Percentiles rank a stretch among this genome's conserved stretches.
Conservation (phyloP, 768 basidiomycete species). For the Cantharellus anzutake region DNA sequence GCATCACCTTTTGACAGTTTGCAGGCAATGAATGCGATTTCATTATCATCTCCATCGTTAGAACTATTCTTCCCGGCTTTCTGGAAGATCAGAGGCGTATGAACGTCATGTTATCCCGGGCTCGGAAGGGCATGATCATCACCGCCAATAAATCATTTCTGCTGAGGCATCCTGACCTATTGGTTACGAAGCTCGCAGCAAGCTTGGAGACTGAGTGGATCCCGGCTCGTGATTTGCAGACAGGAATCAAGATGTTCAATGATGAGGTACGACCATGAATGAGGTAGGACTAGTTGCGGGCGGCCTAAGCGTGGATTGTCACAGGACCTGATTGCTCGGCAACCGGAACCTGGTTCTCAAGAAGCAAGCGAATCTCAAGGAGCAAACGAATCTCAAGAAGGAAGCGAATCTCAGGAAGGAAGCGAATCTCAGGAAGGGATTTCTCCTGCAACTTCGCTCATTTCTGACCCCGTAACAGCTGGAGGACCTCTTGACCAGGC, state of each 20-base stretch:
- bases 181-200: not conserved
- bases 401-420: too few relatives aligned
- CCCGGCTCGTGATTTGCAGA: not conserved
- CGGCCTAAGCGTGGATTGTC: too few relatives aligned
- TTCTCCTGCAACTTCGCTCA: too few relatives aligned
- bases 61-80: slow-evolving; percentile 47
- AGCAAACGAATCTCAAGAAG: too few relatives aligned
- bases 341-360: too few relatives aligned
- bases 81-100: slow-evolving; percentile 42
- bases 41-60: slow-evolving; percentile 53
- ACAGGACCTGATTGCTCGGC: too few relatives aligned
- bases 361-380: too few relatives aligned
- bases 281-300: not conserved
- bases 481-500: too few relatives aligned
- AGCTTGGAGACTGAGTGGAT: not conserved
- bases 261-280: not conserved
- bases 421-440: too few relatives aligned
- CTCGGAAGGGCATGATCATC: slow-evolving; percentile 62
- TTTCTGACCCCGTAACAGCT: too few relatives aligned
- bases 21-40: slow-evolving; percentile 70
- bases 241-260: not conserved
- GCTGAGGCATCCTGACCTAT: slow-evolving; percentile 17
- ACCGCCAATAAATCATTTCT: slow-evolving; percentile 45
- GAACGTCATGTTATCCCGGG: slow-evolving; percentile 79
- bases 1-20: not conserved